Evolutionary conservation across 257 asterid species (phyloP).

Genomic region (Agastache rugosa): DNA sequence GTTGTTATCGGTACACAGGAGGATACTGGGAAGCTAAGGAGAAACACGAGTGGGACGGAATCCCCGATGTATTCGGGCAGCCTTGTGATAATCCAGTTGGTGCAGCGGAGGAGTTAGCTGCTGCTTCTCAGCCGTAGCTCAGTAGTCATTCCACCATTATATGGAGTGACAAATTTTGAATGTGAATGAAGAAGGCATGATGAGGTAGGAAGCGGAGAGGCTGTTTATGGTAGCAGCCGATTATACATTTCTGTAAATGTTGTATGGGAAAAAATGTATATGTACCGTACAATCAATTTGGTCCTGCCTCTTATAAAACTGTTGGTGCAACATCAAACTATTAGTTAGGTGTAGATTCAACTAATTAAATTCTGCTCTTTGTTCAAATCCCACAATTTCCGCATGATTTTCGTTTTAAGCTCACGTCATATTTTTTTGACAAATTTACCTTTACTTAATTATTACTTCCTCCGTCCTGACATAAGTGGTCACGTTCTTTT

Average conservation of each 20-base stretch:
- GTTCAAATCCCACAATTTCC: no score
- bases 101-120: constrained; percentile 37
- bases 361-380: no score
- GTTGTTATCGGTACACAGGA: constrained; percentile 72
- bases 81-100: constrained; percentile 50
- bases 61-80: constrained; percentile 78
- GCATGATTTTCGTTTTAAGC: no score
- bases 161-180: constrained; percentile 33
- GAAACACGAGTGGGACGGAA: constrained; percentile 74
- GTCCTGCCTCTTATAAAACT: background rate
- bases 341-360: no score
- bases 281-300: background rate
- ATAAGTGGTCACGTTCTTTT: no score
- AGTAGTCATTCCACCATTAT: constrained; percentile 12
- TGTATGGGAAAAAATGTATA: constrained; percentile 14
- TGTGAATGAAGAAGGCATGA: background rate
- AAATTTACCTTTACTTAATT: no score
- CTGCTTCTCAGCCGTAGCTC: constrained; percentile 15
- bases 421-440: no score
- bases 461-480: no score
- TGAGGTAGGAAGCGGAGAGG: background rate
- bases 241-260: constrained; percentile 25
- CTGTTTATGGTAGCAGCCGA: background rate
- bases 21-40: constrained; percentile 98
- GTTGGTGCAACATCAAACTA: no score